Base-by-base conservation (phyloP, 2,329 filamentous ascomycete species). In the Aschersonia sp. region DNA sequence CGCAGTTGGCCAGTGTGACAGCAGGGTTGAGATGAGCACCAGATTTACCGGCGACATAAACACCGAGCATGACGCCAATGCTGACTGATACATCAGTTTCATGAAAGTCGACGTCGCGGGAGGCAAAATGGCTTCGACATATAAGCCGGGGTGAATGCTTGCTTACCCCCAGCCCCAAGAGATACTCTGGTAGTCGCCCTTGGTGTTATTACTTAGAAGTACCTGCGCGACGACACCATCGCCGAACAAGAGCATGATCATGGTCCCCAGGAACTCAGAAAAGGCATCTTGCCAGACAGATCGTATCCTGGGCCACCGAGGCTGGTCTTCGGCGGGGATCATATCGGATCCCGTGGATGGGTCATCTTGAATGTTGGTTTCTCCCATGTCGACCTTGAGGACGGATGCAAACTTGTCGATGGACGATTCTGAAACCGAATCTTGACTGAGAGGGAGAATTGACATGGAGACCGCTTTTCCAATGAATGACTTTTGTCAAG, bases 151-250 rank as follows among this genome's bases (percentile, higher is more conserved):
- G 6, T 14, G 14, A 41, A 7, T 22, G 14, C 1, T 14, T 7
- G 39, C 68, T 65, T 59, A 71, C 66, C 68, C 69, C 68, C 68
- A 73, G 37, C 68, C 68, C 67, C 69, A 72, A 4, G 66, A 68
- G 48, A 73, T 72, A 49, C 67, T 70, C 55, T 71, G 65, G 51
- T 71, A 72, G 49, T 68, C 59, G 41, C 74, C 74, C 55, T 71
- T 74, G 11, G 57, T 57, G 30, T 56, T 60, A 4, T 59, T 60
- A 49, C 76, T 80, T 10, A 86, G 69, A 0, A 78, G 65, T 0
- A 84, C 81, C 59, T 86, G 83, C 4, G 82, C 82, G 22, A 85
- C 78, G 47, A 77, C 77, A n/a, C 79, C 81, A 51, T 85, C 76
- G 4, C 82, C 82, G 55, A 86, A 86, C 41, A 85, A 63, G 49